Percentiles rank a stretch among this genome's conserved stretches.
phyloP scores from a whole-genome alignment of 176 grass and related monocot genomes.

The Pontederia crassipes region DNA sequence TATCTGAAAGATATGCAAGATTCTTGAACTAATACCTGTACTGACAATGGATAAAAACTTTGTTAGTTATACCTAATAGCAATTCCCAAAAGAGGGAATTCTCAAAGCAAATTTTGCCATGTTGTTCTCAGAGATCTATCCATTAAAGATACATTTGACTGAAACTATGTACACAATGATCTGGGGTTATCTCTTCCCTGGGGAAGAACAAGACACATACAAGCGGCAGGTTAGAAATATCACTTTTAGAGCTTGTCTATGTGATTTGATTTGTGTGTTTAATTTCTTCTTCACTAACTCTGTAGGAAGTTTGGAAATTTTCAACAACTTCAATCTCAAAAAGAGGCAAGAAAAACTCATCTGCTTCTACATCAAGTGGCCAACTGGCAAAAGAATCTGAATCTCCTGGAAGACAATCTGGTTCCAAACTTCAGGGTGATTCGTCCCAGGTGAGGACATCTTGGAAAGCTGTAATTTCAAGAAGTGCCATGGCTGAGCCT shows the following conservation, averaged over 20 bases:
- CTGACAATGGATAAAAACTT: too few relatives aligned
- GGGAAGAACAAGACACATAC: conserved; percentile 80
- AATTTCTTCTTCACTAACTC: conserved; percentile 21
- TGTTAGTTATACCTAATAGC: too few relatives aligned
- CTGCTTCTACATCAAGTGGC: conserved; percentile 30
- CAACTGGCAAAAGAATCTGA: conserved; percentile 41
- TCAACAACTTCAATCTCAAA: conserved; percentile 74
- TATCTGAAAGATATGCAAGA: too few relatives aligned
- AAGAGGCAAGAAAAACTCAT: conserved; percentile 60
- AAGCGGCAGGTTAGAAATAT: conserved; percentile 67
- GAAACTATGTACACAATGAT: conserved; percentile 98
- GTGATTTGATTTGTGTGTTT: not conserved
- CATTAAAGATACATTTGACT: conserved; percentile 92
- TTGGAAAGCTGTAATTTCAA: not conserved
- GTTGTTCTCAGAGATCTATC: conserved; percentile 78
- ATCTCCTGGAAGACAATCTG: conserved; percentile 12
- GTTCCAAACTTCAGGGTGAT: conserved; percentile 25
- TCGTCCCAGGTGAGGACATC: conserved; percentile 27
- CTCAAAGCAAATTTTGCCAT: too few relatives aligned
- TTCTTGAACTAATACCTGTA: too few relatives aligned
- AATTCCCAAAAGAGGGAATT: too few relatives aligned
- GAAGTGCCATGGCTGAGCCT: too few relatives aligned
- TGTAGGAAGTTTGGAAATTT: conserved; percentile 91
- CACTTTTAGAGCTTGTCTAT: conserved; percentile 19
- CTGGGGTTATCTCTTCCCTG: conserved; percentile 94